Conservation (phyloP, 306 rosid genomes). For the Abrus pulchellus region DNA sequence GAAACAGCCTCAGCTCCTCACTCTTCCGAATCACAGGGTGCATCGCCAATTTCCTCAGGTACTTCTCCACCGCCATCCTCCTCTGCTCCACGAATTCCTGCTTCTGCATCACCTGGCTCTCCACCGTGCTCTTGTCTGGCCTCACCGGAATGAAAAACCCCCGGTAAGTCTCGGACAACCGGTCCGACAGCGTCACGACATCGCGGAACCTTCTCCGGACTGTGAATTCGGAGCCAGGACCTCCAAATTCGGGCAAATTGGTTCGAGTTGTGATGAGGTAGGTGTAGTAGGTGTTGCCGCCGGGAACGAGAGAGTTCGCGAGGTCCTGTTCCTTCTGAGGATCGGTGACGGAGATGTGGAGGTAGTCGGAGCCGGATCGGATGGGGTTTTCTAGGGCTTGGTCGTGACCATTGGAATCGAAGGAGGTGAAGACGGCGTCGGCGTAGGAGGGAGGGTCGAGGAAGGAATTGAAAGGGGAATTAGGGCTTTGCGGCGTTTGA, state of each 20-base stretch:
- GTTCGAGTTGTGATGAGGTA: constrained; percentile 84
- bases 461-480: constrained; percentile 58
- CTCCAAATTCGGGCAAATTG: constrained; percentile 71
- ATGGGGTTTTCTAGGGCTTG: constrained; percentile 35
- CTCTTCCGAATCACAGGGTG: constrained; percentile 90
- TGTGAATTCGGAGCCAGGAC: constrained; percentile 59
- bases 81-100: constrained; percentile 97
- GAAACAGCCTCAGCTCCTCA: constrained; percentile 79
- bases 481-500: constrained; percentile 52
- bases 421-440: constrained; percentile 75
- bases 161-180: constrained; percentile 82
- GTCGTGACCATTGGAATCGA: constrained; percentile 60
- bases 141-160: constrained; percentile 85
- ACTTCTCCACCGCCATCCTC: constrained; percentile 86
- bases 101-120: constrained; percentile 97
- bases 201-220: constrained; percentile 89
- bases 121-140: constrained; percentile 95
- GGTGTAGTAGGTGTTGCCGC: constrained; percentile 68
- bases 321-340: constrained; percentile 86
- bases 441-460: constrained; percentile 79
- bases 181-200: constrained; percentile 83
- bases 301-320: constrained; percentile 82
- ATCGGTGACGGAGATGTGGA: constrained; percentile 77
- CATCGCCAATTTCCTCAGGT: constrained; percentile 70
- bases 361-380: constrained; percentile 63